Evolutionary conservation across 495 filamentous ascomycete genomes (phyloP), one percentile per base, ranked within the genome.

Genomic region (Copromyces sp.): DNA sequence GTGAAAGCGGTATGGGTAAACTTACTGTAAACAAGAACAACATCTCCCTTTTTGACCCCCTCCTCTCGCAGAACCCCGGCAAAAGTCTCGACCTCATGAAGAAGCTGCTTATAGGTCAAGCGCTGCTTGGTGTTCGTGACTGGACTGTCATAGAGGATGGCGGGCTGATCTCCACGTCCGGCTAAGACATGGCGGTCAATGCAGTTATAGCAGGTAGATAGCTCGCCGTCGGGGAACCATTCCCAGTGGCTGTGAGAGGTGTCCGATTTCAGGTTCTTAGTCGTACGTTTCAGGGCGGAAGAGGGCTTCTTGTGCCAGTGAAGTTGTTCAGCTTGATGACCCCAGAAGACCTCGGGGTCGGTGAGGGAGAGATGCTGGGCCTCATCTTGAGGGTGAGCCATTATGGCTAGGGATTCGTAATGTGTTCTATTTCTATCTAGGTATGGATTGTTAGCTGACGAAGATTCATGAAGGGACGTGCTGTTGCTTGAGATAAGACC

Each of bases 1-100:
- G 9, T 69, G n/a, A 65, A 71, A 73, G 35, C 24, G 5, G 8
- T 44, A 29, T 4, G 45, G 12, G 9, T 12, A 59, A 39, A 79
- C 88, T 74, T 84, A 95, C 93, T 98, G 80, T 97, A 97, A 69
- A 97, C 89, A 68, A 97, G 84, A n/a, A 98, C 93, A 4, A 95
- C 90, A 85, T 97, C 94, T 0, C 94, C 94, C 81, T 89, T 93
- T 76, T 84, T 87, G 9, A 97, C 91, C 0, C 94, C 94, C 76
- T 95, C 90, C 80, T 95, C 91, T 72, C 90, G 83, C 71, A 98
- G 80, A 0, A 95, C 94, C 9, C 90, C 94, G 0, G 94, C 94
- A 71, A 96, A 86, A 16, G 88, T 86, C 80, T 95, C 92, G 4
- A 97, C 92, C 78, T 98, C 93, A n/a, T 89, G 83, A 14, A 95